A percentile compares a stretch with the other conserved stretches of the same genome.
These are phyloP conservation scores for Fusarium caatingaense DNA, from an alignment of 2,329 filamentous ascomycete species.

Conservation along the genomic window DNA sequence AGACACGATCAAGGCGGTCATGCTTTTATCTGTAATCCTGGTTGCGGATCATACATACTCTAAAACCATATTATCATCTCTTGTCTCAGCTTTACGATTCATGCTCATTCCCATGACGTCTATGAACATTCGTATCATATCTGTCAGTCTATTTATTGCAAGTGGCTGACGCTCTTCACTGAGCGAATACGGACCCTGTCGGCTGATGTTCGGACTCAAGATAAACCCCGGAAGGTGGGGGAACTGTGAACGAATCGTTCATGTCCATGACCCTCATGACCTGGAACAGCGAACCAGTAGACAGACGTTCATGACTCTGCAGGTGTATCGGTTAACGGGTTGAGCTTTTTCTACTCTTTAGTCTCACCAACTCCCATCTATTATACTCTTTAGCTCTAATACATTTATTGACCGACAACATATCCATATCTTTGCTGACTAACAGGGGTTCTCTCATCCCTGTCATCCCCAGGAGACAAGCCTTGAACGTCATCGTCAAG, in stretches of 20 bases:
- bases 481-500: slow-evolving; percentile 43
- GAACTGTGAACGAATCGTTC: slow-evolving; percentile 1
- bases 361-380: not conserved
- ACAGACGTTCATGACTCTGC: not conserved
- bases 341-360: not conserved
- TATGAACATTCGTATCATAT: not conserved
- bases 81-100: not conserved
- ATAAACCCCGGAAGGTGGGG: slow-evolving; percentile 34
- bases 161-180: slow-evolving; percentile 5
- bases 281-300: slow-evolving; percentile 1
- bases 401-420: not conserved
- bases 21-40: slow-evolving; percentile 1
- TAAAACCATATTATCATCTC: not conserved
- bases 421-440: slow-evolving; percentile 31
- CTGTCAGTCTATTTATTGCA: not conserved
- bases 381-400: not conserved
- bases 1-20: not conserved
- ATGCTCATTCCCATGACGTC: not conserved
- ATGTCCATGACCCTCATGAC: slow-evolving; percentile 29
- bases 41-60: not conserved
- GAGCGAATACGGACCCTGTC: slow-evolving; percentile 31
- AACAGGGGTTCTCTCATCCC: slow-evolving; percentile 25
- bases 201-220: slow-evolving; percentile 41
- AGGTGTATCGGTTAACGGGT: not conserved
- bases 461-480: slow-evolving; percentile 9